Evolutionary conservation across 208 protist genomes (phyloP).

Genomic region (Trypanosoma melophagium): DNA sequence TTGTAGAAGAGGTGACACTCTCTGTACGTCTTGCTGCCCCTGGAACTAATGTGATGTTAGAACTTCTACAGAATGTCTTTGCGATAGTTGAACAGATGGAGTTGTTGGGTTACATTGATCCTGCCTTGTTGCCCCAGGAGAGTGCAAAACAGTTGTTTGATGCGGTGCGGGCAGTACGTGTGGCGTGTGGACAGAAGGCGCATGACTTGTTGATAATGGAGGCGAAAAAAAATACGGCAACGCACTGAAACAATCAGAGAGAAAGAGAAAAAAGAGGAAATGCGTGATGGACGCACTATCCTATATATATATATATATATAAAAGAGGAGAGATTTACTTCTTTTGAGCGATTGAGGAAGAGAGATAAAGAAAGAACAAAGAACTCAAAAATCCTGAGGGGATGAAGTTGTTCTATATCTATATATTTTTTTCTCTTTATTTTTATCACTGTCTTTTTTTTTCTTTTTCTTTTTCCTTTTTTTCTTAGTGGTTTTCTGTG

Average conservation of each 20-base stretch:
- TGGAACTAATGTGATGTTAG: not conserved
- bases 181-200: conserved; percentile 54
- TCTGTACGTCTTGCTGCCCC: conserved; percentile 41
- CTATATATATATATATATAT: too few species aligned
- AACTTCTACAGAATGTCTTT: conserved; percentile 53
- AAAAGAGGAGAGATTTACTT: too few species aligned
- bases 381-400: too few species aligned
- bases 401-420: too few species aligned
- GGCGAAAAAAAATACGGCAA: conserved; percentile 19
- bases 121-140: conserved; percentile 40
- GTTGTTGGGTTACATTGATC: conserved; percentile 53
- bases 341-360: too few species aligned
- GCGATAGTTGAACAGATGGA: conserved; percentile 60
- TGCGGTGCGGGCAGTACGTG: conserved; percentile 53
- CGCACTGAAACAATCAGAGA: not conserved
- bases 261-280: not conserved
- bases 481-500: too few species aligned
- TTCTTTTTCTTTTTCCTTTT: too few species aligned
- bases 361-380: too few species aligned
- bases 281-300: not conserved
- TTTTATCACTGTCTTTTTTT: too few species aligned
- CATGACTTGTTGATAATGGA: conserved; percentile 42
- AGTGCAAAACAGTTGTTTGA: conserved; percentile 49
- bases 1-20: conserved; percentile 54
- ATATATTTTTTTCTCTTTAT: too few species aligned